Evolutionary conservation across 345 rosid species (phyloP), one percentile per base, ranked within the genome.

Genomic region (Mangifera indica): DNA sequence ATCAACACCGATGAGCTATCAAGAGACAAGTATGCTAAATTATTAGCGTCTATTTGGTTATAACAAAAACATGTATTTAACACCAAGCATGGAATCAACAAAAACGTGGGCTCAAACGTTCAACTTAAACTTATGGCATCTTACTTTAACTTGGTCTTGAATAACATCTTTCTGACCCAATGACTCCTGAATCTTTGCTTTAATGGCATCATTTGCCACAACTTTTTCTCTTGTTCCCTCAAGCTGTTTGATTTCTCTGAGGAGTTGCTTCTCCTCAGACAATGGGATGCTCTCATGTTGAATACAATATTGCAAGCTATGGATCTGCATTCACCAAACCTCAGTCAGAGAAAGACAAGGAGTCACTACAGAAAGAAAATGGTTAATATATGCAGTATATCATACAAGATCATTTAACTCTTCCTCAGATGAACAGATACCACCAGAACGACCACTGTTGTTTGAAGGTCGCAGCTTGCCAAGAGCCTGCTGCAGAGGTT

Each of bases 111-210:
- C n/a, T 25, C 53, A 46, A 56, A 52, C 13, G 53, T 5, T 40
- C 10, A 59, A 44, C 22, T 11, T n/a, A 34, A 68, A 59, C 5
- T 49, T 14, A 15, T 60, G 52, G n/a, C 56, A 10, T 72, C 86
- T 86, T 91, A 96, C 99, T 81, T 96, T 93, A 81, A 96, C 98
- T 84, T 89, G 97, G 75, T 84, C 98, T 81, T 89, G 91, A 69
- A 92, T 89, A 66, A 76, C 87, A 73, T 96, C 97, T 79, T 87
- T 91, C 60, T 84, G 93, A 71, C 99, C 99, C 84, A 93, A 37
- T 29, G 96, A 84, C 60, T 91, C 96, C 88, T 92, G 90, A 73
- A 96, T 87, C 78, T 93, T 88, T 17, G 94, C 84, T 82, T 89
- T 88, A 84, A 83, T 45, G 9, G 92, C 96, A 67, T 81, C 92